Base-by-base conservation (phyloP, 305 asterid species). In the Solanum hybrid region DNA sequence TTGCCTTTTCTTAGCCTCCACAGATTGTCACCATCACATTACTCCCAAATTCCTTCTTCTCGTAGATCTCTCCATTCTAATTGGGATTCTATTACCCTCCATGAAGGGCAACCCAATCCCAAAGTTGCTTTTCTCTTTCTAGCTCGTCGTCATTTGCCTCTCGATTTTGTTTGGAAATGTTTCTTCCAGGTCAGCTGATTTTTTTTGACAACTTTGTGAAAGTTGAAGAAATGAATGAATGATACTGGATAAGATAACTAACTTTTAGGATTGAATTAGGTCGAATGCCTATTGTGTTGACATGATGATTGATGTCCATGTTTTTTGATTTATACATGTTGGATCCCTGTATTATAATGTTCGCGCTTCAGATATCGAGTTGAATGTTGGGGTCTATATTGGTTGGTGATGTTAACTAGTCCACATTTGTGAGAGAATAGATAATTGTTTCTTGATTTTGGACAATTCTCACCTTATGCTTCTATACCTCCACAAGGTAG, bases 151-250 rank as follows among this genome's bases (percentile, higher is more conserved):
- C 91, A 93, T 91, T 93, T 97, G 92, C 99, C 98, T 27, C 98
- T 97, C 27, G 98, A 96, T 96, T 97, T 96, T 87, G 94, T 97
- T 13, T 96, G 99, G 99, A 96, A 92, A 65, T 94, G 95, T 89
- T 97, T 95, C 92, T 94, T 97, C 88, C 94, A 96, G 99, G 99
- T 97, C 39, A 87, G 91, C 77, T 31, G n/a, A 34, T 84, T 88
- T 11, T 72, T 5, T 6, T 51, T 57, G 26, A 14, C 13, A 33
- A 78, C 10, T 33, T 79, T 34, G 32, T 79, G 85, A 79, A 22
- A 79, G 82, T 32, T 15, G 83, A 78, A 20, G 31, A 79, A 79
- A 79, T 22, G 29, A 57, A 57, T 20, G 10, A 79, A 22, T 22
- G 84, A 70, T 65, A 65, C 13, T 20, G 11, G 5, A 61, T 61